Evolutionary conservation across 306 rosid species (phyloP).

Genomic region (Lablab purpureus): DNA sequence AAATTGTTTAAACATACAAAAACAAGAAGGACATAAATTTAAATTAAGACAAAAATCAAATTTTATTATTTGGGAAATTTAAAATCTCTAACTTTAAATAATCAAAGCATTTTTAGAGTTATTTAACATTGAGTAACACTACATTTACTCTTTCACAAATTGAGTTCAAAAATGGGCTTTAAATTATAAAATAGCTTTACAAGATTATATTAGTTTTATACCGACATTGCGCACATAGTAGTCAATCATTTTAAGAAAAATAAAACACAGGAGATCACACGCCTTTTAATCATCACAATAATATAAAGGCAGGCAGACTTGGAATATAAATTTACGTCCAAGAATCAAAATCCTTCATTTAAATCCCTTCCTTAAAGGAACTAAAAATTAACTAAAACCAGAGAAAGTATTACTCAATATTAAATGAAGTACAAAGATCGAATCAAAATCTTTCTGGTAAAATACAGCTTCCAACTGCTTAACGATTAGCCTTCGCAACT

Average conservation of each 20-base stretch:
- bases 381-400: slow-evolving; percentile 16
- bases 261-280: neutral
- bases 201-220: too few species aligned
- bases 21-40: too few species aligned
- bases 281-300: neutral
- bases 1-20: too few species aligned
- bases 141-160: too few species aligned
- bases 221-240: too few species aligned
- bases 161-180: too few species aligned
- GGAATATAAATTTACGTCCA: neutral
- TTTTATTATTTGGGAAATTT: too few species aligned
- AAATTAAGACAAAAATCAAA: too few species aligned
- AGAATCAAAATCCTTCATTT: slow-evolving; percentile 16
- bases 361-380: neutral
- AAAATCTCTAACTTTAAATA: too few species aligned
- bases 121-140: too few species aligned
- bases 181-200: too few species aligned
- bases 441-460: slow-evolving; percentile 41
- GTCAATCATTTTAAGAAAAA: neutral
- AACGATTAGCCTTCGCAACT: slow-evolving; percentile 82
- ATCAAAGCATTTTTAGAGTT: too few species aligned
- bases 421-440: slow-evolving; percentile 6
- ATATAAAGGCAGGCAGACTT: neutral
- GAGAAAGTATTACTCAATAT: neutral
- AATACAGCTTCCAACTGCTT: slow-evolving; percentile 36